Evolutionary conservation across 257 asterid genomes (phyloP), one percentile per base, ranked within the genome.

Genomic region (Parsonsia alboflavescens): DNA sequence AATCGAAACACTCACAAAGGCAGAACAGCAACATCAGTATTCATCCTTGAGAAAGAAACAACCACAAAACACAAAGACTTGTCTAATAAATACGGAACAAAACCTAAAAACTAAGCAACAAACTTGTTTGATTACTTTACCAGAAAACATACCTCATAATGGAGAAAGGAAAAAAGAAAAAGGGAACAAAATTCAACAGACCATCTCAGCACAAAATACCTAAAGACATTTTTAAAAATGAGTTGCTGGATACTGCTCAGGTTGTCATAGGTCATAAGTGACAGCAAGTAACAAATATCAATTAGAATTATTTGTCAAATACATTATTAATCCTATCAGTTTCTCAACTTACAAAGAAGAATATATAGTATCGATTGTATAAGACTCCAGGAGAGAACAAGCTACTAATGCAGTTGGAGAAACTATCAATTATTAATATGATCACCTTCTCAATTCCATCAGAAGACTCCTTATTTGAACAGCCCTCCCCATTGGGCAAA

Each of bases 391-490:
- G 24, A 13, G 64, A 49, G 65, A 33, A 42, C 33, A 48, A 12
- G 57, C 59, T 57, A 64, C 13, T 36, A 64, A 17, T 36, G 33
- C 50, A 57, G 16, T 33, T 57, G 65, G 28, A 53, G 53, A 53
- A 58, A 28, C 75, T 59, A 77, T 13, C 24, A 46, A 73, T 67
- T 58, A 42, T 33, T 16, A 42, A 17, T 21, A n/a, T 5, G 22
- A 65, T 73, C 70, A 89, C 98, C 96, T 89, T 89, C 80, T 81
- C 81, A 16, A 59, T 56, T 39, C 61, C 86, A 69, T 75, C 88
- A 44, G 82, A 77, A 65, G 82, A 74, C 79, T 77, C 90, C 57
- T 75, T 73, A 54, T 76, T 75, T 22, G 77, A 73, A 65, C 71
- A 80, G 74, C 85, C 92, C 77, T 85, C 91, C 63, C 68, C 85